These are phyloP conservation scores for Lophiostoma macrostomum DNA, from an alignment of 495 filamentous ascomycete genomes.

Conservation along the genomic window DNA sequence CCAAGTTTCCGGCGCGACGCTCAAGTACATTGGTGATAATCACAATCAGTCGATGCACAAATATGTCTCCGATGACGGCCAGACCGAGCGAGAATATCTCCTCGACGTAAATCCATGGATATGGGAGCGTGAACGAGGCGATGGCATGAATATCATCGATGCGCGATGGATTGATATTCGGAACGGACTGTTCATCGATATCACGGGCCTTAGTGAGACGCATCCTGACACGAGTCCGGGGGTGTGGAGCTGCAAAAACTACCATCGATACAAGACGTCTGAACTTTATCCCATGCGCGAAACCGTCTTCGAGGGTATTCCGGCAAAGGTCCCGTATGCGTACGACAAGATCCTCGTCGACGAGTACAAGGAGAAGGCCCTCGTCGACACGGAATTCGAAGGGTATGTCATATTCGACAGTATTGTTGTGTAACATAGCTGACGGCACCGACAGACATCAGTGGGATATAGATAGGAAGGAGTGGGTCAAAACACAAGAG, in stretches of 20 bases:
- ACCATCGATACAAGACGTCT: slow-evolving; percentile 59
- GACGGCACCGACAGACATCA: slow-evolving; percentile 32
- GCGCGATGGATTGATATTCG: slow-evolving; percentile 76
- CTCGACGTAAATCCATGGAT: slow-evolving; percentile 77
- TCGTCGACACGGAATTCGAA: slow-evolving; percentile 51
- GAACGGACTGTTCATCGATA: slow-evolving; percentile 82
- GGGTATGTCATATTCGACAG: slow-evolving; percentile 45
- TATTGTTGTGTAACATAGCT: slow-evolving; percentile 14
- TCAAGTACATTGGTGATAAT: slow-evolving; percentile 58
- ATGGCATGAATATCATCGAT: slow-evolving; percentile 78
- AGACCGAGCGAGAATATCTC: slow-evolving; percentile 56
- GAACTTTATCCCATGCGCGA: slow-evolving; percentile 56
- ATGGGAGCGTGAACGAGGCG: slow-evolving; percentile 55
- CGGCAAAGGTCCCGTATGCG: slow-evolving; percentile 59
- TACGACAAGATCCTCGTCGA: slow-evolving; percentile 58
- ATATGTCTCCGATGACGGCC: slow-evolving; percentile 44
- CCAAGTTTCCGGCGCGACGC: slow-evolving; percentile 64
- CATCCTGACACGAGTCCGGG: slow-evolving; percentile 56
- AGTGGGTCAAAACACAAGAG: slow-evolving; percentile 49
- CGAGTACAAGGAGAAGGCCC: slow-evolving; percentile 56
- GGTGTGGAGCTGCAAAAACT: slow-evolving; percentile 80
- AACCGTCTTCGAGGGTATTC: slow-evolving; percentile 59
- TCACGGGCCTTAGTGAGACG: slow-evolving; percentile 75
- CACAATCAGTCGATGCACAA: slow-evolving; percentile 64
- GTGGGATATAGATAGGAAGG: slow-evolving; percentile 44